Evolutionary conservation across 2,329 filamentous ascomycete genomes (phyloP).

Genomic region (Fusarium mundagurra): DNA sequence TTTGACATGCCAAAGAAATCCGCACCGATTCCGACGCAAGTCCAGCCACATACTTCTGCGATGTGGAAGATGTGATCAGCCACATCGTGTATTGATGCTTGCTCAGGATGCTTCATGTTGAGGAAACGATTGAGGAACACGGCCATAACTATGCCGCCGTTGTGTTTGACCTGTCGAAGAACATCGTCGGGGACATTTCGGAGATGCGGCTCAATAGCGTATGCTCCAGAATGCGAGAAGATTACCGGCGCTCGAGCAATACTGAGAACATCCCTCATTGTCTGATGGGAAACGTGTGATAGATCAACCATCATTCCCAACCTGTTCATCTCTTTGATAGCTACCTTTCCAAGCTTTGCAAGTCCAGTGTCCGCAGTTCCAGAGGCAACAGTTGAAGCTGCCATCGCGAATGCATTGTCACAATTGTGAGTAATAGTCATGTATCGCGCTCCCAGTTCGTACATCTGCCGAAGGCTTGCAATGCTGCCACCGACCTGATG

Average conservation of each 20-base stretch:
- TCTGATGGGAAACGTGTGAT: constrained; percentile 46
- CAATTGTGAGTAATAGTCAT: constrained; percentile 51
- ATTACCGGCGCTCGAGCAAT: constrained; percentile 45
- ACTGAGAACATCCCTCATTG: constrained; percentile 45
- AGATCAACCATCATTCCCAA: constrained; percentile 50
- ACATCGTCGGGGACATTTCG: constrained; percentile 56
- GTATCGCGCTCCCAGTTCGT: constrained; percentile 51
- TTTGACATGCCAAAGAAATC: constrained; percentile 49
- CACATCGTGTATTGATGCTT: constrained; percentile 48
- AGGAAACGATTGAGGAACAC: constrained; percentile 50
- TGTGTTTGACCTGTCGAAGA: constrained; percentile 47
- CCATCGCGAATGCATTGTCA: constrained; percentile 46
- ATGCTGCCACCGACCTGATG: constrained; percentile 50
- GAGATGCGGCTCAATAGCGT: constrained; percentile 42
- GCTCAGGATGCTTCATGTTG: constrained; percentile 44
- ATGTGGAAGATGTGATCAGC: constrained; percentile 49
- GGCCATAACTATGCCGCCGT: constrained; percentile 54
- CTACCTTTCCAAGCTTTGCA: constrained; percentile 39
- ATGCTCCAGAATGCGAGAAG: constrained; percentile 46
- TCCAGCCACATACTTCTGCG: constrained; percentile 47
- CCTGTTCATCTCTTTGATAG: constrained; percentile 50
- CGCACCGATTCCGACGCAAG: constrained; percentile 50
- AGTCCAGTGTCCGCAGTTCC: constrained; percentile 39
- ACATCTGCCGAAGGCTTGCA: constrained; percentile 48
- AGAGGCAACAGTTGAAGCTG: constrained; percentile 44